These are phyloP conservation scores for Lablab purpureus DNA, from an alignment of 306 rosid genomes.

Conservation along the genomic window DNA sequence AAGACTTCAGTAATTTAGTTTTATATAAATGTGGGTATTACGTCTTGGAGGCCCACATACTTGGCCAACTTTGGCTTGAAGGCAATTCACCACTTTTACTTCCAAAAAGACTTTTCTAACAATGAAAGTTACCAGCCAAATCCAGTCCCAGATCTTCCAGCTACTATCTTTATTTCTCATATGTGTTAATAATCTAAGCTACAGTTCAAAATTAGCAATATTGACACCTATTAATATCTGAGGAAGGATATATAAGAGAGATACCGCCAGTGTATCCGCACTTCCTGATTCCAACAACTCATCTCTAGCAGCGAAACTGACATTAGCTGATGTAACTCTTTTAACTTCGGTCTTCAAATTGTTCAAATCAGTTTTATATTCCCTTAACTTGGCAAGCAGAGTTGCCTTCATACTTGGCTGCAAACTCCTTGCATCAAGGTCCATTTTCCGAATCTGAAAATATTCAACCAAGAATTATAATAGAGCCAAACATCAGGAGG, in stretches of 20 bases:
- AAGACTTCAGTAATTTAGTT: conserved; percentile 10
- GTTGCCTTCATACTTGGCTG: conserved; percentile 62
- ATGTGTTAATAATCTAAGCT: conserved; percentile 13
- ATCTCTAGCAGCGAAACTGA: conserved; percentile 47
- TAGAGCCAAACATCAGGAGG: conserved; percentile 9
- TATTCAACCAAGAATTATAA: conserved; percentile 27
- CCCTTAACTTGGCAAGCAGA: conserved; percentile 67
- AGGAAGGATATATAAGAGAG: conserved; percentile 22
- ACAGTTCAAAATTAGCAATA: not conserved
- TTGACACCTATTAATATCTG: conserved; percentile 22
- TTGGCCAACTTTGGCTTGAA: conserved; percentile 13
- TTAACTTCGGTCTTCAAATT: conserved; percentile 59
- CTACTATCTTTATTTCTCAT: conserved; percentile 37
- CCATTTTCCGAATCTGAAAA: conserved; percentile 70
- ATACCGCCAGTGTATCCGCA: conserved; percentile 54
- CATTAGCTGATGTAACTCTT: conserved; percentile 51
- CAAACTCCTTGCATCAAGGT: conserved; percentile 76
- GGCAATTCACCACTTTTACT: conserved; percentile 17
- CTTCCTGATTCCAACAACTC: conserved; percentile 61
- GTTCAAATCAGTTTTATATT: conserved; percentile 61
- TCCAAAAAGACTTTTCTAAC: conserved; percentile 21
- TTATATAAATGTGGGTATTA: conserved; percentile 31
- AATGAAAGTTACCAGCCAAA: conserved; percentile 10
- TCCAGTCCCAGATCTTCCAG: conserved; percentile 1
- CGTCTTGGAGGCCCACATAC: conserved; percentile 15